phyloP scores from a whole-genome alignment of 2,329 filamentous ascomycete genomes.

The Pseudocercospora eumusae region DNA sequence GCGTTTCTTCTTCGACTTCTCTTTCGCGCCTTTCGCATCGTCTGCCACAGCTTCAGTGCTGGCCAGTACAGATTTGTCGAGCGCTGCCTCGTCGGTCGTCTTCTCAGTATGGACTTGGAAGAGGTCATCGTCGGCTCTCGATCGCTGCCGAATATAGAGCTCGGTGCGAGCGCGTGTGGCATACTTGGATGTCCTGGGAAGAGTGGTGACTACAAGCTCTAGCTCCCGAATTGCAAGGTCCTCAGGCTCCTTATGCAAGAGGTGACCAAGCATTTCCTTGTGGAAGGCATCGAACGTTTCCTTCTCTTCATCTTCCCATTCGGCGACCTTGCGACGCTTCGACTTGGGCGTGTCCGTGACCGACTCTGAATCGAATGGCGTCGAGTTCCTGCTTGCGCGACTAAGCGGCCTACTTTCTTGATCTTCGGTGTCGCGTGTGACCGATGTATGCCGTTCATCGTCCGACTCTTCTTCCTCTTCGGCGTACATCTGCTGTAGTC shows the following conservation, averaged over 20 bases:
- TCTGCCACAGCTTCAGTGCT: slow-evolving; percentile 31
- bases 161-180: slow-evolving; percentile 72
- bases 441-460: slow-evolving; percentile 66
- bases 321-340: slow-evolving; percentile 49
- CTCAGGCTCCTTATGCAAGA: slow-evolving; percentile 64
- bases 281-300: slow-evolving; percentile 51
- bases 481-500: slow-evolving; percentile 70
- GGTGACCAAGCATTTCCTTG: slow-evolving; percentile 50
- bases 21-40: slow-evolving; percentile 40
- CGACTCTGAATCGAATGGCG: slow-evolving; percentile 55
- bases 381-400: slow-evolving; percentile 60
- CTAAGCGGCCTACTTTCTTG: slow-evolving; percentile 79
- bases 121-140: slow-evolving; percentile 80
- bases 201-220: slow-evolving; percentile 57
- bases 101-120: slow-evolving; percentile 64
- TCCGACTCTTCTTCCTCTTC: slow-evolving; percentile 81
- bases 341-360: slow-evolving; percentile 45
- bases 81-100: slow-evolving; percentile 45
- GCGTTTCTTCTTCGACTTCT: slow-evolving; percentile 59
- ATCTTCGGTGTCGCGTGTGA: slow-evolving; percentile 78
- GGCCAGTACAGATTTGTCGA: slow-evolving; percentile 31
- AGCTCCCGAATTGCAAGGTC: slow-evolving; percentile 66
- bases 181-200: slow-evolving; percentile 63
- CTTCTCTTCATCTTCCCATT: slow-evolving; percentile 54
- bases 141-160: slow-evolving; percentile 71